These are phyloP conservation scores for Silene vulgaris DNA, from an alignment of 179 eudicot species.

Conservation along the genomic window DNA sequence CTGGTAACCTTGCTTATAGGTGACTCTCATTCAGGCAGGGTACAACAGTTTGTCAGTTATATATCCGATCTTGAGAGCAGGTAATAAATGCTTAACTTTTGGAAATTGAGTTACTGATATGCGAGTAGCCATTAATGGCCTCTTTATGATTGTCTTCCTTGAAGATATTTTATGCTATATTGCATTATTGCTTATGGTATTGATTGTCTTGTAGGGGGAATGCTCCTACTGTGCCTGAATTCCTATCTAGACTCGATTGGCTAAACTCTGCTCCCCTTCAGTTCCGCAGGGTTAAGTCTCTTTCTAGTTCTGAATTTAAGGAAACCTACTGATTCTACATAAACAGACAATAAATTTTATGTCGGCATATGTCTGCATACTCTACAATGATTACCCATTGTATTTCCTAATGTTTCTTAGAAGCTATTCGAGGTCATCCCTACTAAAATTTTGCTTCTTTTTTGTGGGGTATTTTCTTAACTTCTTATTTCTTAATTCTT, in stretches of 20 bases:
- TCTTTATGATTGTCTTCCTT: background rate
- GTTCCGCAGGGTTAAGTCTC: constrained; percentile 58
- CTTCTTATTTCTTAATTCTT: background rate
- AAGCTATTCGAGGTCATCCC: background rate
- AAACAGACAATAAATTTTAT: background rate
- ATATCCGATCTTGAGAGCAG: constrained; percentile 74
- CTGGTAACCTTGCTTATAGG: constrained; percentile 37
- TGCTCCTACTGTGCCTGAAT: constrained; percentile 73
- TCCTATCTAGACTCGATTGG: constrained; percentile 94
- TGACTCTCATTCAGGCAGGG: constrained; percentile 47
- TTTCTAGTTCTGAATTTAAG: constrained; percentile 14
- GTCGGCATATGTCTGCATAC: background rate
- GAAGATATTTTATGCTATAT: constrained; percentile 4
- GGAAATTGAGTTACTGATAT: constrained; percentile 1
- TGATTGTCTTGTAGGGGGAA: constrained; percentile 46
- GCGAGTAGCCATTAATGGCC: background rate
- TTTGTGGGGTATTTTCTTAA: background rate
- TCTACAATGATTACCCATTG: background rate
- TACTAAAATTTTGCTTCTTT: background rate
- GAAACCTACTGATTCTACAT: background rate
- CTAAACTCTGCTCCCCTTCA: constrained; percentile 89
- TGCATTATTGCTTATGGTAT: constrained; percentile 17
- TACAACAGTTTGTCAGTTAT: constrained; percentile 73
- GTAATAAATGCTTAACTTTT: constrained; percentile 26
- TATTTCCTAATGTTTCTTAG: background rate